Percentiles rank a stretch among this genome's conserved stretches.
phyloP scores from a whole-genome alignment of 495 filamentous ascomycete species.

The Oidiodendron maius region DNA sequence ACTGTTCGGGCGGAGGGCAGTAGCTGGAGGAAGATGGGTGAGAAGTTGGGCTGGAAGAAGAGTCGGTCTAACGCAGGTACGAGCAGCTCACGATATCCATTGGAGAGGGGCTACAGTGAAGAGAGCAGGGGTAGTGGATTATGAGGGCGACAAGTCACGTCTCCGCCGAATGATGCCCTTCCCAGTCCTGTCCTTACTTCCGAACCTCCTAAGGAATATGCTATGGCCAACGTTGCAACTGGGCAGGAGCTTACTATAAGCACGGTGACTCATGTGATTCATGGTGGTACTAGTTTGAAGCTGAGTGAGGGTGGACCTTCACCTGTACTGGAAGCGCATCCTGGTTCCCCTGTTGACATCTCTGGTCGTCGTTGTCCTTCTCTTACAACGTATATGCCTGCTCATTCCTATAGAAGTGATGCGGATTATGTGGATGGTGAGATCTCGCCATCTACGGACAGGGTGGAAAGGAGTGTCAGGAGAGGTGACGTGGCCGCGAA shows the following conservation, averaged over 20 bases:
- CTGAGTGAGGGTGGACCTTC: constrained; percentile 20
- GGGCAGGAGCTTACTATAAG: constrained; percentile 8
- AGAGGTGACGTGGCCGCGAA: constrained; percentile 50
- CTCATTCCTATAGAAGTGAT: constrained; percentile 26
- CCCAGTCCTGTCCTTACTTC: constrained; percentile 18
- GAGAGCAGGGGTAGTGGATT: constrained; percentile 31
- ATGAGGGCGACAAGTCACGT: constrained; percentile 52
- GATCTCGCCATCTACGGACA: constrained; percentile 24
- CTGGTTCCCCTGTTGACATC: constrained; percentile 22
- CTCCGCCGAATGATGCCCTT: constrained; percentile 25
- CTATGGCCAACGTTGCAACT: constrained; percentile 12
- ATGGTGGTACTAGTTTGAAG: constrained; percentile 22
- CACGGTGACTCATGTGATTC: constrained; percentile 12
- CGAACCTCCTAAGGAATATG: constrained; percentile 17
- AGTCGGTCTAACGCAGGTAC: constrained; percentile 27
- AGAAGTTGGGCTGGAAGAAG: constrained; percentile 56
- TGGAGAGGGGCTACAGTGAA: constrained; percentile 24
- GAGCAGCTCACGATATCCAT: constrained; percentile 17
- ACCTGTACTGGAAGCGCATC: constrained; percentile 22
- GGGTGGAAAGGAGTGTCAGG: constrained; percentile 29
- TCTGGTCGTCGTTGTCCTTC: constrained; percentile 13
- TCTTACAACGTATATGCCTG: constrained; percentile 14
- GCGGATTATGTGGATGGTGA: constrained; percentile 24
- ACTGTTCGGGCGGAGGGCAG: constrained; percentile 23
- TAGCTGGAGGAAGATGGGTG: constrained; percentile 82